A percentile compares a stretch with the other conserved stretches of the same genome.
Evolutionary conservation across 1,284 basidiomycete genomes (phyloP).

Genomic region (Veloporphyrellus conicus): DNA sequence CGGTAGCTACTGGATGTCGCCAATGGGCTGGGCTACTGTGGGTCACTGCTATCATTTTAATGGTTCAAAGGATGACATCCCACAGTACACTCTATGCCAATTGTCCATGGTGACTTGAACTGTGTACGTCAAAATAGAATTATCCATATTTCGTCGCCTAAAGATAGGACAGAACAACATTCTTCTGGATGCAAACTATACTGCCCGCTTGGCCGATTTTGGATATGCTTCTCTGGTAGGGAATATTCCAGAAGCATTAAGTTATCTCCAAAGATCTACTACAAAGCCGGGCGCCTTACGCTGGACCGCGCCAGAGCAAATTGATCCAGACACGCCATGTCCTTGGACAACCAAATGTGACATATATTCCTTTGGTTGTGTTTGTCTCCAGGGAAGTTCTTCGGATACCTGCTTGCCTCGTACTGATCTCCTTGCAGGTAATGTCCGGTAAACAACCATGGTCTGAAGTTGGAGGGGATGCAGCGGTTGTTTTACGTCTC

Average conservation of each 20-base stretch:
- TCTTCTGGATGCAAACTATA: conserved; percentile 4
- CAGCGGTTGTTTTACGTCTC: neutral
- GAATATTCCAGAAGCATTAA: neutral
- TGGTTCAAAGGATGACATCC: neutral
- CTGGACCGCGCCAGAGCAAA: neutral
- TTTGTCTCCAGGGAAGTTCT: conserved; percentile 3
- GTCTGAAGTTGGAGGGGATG: conserved; percentile 3
- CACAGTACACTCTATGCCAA: conserved; percentile 1
- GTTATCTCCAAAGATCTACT: conserved; percentile 5
- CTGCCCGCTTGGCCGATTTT: neutral
- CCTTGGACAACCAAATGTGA: conserved; percentile 12
- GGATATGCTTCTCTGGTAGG: neutral
- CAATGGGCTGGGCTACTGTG: conserved; percentile 3
- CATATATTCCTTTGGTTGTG: conserved; percentile 17
- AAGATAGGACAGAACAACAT: conserved; percentile 4
- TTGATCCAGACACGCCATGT: neutral
- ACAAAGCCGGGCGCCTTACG: conserved; percentile 8
- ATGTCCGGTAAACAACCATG: conserved; percentile 12
- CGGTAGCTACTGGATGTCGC: conserved; percentile 5
- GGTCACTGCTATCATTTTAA: neutral
- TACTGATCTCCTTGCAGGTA: conserved; percentile 3
- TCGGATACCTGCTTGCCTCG: no score
- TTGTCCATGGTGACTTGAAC: conserved; percentile 3
- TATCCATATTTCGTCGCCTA: neutral
- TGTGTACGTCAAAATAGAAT: neutral